These are phyloP conservation scores for Herpotrichia juniperi DNA, from an alignment of 2,329 filamentous ascomycete genomes.

Conservation along the genomic window DNA sequence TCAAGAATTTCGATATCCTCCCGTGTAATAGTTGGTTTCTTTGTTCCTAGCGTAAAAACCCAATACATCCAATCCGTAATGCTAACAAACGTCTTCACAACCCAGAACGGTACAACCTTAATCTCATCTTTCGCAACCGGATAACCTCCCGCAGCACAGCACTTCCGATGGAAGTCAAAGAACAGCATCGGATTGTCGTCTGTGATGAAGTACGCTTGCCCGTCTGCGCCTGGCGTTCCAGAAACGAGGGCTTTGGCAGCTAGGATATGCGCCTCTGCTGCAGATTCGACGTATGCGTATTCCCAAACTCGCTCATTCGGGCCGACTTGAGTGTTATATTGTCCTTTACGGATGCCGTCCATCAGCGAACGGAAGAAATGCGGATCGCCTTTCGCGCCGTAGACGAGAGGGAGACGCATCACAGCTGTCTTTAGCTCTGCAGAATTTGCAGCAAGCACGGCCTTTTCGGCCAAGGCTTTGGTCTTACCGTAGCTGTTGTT, in stretches of 20 bases:
- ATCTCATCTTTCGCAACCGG: conserved; percentile 38
- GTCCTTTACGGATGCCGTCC: conserved; percentile 45
- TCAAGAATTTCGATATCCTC: conserved; percentile 64
- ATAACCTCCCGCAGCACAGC: conserved; percentile 44
- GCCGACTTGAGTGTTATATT: conserved; percentile 54
- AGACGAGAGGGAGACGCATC: conserved; percentile 52
- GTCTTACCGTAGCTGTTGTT: conserved; percentile 22
- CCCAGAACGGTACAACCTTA: conserved; percentile 43
- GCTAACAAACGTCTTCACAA: conserved; percentile 43
- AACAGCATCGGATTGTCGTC: conserved; percentile 51
- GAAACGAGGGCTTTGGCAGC: conserved; percentile 51
- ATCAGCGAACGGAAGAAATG: conserved; percentile 47
- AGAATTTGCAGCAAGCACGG: conserved; percentile 23
- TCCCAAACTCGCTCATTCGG: conserved; percentile 55
- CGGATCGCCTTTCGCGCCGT: conserved; percentile 48
- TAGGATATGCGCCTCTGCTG: conserved; percentile 55
- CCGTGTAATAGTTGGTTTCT: conserved; percentile 46
- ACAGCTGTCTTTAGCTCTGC: conserved; percentile 49
- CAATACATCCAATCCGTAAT: conserved; percentile 47
- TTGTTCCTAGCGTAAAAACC: conserved; percentile 30
- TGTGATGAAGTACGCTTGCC: conserved; percentile 53
- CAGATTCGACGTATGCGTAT: conserved; percentile 54
- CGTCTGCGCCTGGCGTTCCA: conserved; percentile 44
- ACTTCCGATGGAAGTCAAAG: conserved; percentile 50
- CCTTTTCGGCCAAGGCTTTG: conserved; percentile 25